Evolutionary conservation across 1,284 basidiomycete species (phyloP).

Genomic region (Ganoderma resinaceum): DNA sequence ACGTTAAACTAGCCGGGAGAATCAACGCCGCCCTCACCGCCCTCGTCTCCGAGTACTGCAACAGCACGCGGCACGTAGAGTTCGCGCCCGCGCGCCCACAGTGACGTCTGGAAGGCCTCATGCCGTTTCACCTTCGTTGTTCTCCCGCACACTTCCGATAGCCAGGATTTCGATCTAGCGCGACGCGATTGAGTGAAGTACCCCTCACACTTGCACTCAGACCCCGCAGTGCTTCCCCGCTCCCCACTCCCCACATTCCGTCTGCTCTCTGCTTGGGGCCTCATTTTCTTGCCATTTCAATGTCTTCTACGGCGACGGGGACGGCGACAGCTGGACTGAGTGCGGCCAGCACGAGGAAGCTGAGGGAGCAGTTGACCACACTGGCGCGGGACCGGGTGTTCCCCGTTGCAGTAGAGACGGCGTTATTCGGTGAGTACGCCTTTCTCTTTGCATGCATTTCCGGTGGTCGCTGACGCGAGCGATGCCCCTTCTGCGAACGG

Average conservation of each 20-base stretch:
- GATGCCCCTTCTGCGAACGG: not conserved
- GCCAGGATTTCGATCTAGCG: too few species aligned
- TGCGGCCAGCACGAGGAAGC: not conserved
- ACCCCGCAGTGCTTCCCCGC: not conserved
- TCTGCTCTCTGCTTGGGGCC: not conserved
- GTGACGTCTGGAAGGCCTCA: too few species aligned
- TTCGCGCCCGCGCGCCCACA: too few species aligned
- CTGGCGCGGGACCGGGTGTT: constrained; percentile 19
- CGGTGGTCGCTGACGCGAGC: not conserved
- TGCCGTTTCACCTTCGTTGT: too few species aligned
- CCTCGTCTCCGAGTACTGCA: too few species aligned
- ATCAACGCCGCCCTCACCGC: too few species aligned
- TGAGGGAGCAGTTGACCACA: constrained; percentile 12
- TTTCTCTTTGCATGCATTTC: not conserved
- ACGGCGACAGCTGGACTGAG: constrained; percentile 10
- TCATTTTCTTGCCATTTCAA: not conserved
- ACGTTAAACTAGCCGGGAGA: too few species aligned
- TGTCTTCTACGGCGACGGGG: not conserved
- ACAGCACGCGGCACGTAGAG: too few species aligned
- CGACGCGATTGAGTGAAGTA: not conserved
- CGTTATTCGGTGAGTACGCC: constrained; percentile 14
- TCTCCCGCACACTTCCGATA: too few species aligned
- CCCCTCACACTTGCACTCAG: too few species aligned
- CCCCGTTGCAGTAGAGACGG: constrained; percentile 18
- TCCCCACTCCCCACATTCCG: not conserved